Evolutionary conservation across 257 asterid genomes (phyloP), one percentile per base, ranked within the genome.

Genomic region (Solanum ossicruentum): DNA sequence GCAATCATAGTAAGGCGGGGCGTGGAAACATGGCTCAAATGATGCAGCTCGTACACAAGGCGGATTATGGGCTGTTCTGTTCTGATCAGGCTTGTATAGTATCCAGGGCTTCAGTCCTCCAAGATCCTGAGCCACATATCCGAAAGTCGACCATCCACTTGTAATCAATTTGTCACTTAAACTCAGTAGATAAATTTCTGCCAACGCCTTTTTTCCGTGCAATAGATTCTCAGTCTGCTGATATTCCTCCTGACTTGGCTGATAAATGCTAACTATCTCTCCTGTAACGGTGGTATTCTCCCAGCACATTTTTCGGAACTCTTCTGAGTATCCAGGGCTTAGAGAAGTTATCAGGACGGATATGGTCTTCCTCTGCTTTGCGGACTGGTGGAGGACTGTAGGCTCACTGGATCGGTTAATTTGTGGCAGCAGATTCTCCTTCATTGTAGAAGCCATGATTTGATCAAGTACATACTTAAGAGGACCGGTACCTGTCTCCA

Each of bases 91-190:
- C 92, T 88, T 87, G 89, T 91, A 87, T 12, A 93, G 87, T 81
- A 95, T 92, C 97, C 97, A 93, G 1, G 97, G 96, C 88, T 86
- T 89, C 75, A 95, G 5, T 20, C 95, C 97, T 77, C 98, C 97
- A 21, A 93, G 94, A 23, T 98, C 93, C 60, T 95, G 98, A 43
- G 97, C 95, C 75, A 95, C 96, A 55, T 93, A 95, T 7, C 98
- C 98, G 17, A 93, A 95, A 43, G 98, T 95, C 5, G 98, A 93
- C 91, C 92, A 84, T 16, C 93, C 88, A 70, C 95, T 95, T 6
- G 98, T 95, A 7, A 93, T 93, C 89, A 93, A 36, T 83, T 89
- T 95, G 83, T 95, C 98, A 10, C 87, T 89, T 82, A 93, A 84
- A 89, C 97, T 91, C 80, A 95, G 91, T 32, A 92, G 85, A 58